phyloP scores from a whole-genome alignment of 2,329 filamentous ascomycete species.

The Penicillium brasilianum region DNA sequence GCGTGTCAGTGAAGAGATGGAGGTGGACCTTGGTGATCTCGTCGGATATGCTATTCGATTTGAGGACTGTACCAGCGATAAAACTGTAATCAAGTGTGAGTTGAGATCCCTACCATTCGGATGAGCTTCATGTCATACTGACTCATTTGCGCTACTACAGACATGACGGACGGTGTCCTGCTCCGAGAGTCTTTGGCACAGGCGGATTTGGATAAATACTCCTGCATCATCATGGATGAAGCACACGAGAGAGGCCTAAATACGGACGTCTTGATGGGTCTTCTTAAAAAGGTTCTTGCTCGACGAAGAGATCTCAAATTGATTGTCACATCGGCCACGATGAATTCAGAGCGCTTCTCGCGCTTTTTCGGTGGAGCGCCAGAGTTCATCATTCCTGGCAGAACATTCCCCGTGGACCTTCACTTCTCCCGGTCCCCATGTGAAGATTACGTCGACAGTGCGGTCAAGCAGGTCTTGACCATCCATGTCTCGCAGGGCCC shows the following conservation, averaged over 20 bases:
- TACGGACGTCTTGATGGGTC: slow-evolving; percentile 94
- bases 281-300: slow-evolving; percentile 96
- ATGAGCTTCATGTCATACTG: neutral
- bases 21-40: slow-evolving; percentile 81
- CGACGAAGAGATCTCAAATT: slow-evolving; percentile 89
- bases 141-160: slow-evolving; percentile 36
- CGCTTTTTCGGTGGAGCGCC: slow-evolving; percentile 95
- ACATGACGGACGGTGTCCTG: slow-evolving; percentile 97
- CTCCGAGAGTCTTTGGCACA: slow-evolving; percentile 92
- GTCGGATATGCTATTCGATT: slow-evolving; percentile 98
- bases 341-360: slow-evolving; percentile 96
- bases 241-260: slow-evolving; percentile 96
- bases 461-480: slow-evolving; percentile 91
- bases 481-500: slow-evolving; percentile 94
- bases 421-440: slow-evolving; percentile 94
- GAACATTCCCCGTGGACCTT: slow-evolving; percentile 96
- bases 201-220: slow-evolving; percentile 91
- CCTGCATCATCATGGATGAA: slow-evolving; percentile 99
- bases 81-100: slow-evolving; percentile 87
- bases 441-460: slow-evolving; percentile 96
- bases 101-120: slow-evolving; percentile 12
- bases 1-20: slow-evolving; percentile 98
- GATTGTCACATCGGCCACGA: slow-evolving; percentile 96
- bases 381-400: slow-evolving; percentile 92
- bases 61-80: slow-evolving; percentile 94